Percentiles rank a stretch among this genome's conserved stretches.
phyloP scores from a whole-genome alignment of 352 stramenopile genomes.

The Albugo candida region DNA sequence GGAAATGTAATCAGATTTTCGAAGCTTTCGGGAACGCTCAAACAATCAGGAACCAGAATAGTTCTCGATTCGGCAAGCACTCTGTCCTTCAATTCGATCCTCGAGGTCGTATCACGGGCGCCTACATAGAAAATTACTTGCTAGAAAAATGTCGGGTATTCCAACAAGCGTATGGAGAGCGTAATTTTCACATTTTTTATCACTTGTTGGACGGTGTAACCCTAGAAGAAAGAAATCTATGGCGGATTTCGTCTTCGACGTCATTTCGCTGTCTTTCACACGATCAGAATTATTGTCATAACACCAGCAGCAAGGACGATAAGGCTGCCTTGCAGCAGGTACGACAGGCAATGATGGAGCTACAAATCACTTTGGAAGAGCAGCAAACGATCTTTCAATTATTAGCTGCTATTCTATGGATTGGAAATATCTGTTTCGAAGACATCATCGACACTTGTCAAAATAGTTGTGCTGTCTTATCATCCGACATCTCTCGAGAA shows the following conservation, averaged over 20 bases:
- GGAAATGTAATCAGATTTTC: constrained; percentile 64
- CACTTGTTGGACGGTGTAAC: constrained; percentile 66
- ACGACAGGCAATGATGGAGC: constrained; percentile 23
- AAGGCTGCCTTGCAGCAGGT: constrained; percentile 36
- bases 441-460: constrained; percentile 21
- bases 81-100: constrained; percentile 73
- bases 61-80: constrained; percentile 73
- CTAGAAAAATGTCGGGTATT: constrained; percentile 84
- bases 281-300: not conserved
- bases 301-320: constrained; percentile 61
- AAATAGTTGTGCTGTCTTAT: constrained; percentile 21
- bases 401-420: constrained; percentile 62
- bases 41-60: constrained; percentile 80
- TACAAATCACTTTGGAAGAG: constrained; percentile 54
- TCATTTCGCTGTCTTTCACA: constrained; percentile 42
- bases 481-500: constrained; percentile 30
- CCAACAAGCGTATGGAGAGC: constrained; percentile 67
- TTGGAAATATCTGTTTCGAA: constrained; percentile 69
- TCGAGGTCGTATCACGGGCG: constrained; percentile 52
- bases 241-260: constrained; percentile 26
- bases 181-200: constrained; percentile 91
- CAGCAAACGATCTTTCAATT: constrained; percentile 57
- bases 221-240: constrained; percentile 22
- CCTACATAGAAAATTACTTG: constrained; percentile 79
- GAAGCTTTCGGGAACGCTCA: constrained; percentile 73